Evolutionary conservation across 495 filamentous ascomycete genomes (phyloP).

Genomic region (Trichoderma virens): DNA sequence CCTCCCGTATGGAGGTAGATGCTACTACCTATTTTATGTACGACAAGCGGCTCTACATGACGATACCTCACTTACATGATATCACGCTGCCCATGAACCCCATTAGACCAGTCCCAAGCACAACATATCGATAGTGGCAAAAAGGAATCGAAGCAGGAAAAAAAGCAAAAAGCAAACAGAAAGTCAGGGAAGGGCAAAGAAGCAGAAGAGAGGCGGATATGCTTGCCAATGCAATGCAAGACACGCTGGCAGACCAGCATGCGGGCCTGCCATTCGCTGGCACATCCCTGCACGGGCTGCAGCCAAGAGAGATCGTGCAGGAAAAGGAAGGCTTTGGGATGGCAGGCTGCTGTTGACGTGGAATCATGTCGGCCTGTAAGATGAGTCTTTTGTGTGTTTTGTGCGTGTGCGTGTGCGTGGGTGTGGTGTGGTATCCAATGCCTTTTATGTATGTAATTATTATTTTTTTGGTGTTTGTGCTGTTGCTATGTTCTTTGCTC

Average conservation of each 20-base stretch:
- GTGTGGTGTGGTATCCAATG: too few relatives aligned
- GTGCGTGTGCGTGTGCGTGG: too few relatives aligned
- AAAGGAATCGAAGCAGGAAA: neutral
- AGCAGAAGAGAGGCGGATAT: neutral
- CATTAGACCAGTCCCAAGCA: too few relatives aligned
- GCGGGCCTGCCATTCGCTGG: neutral
- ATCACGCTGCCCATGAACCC: too few relatives aligned
- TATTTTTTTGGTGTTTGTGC: neutral
- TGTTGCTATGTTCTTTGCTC: neutral
- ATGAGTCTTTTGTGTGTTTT: neutral
- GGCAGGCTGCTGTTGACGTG: neutral
- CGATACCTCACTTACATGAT: too few relatives aligned
- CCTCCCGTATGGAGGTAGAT: too few relatives aligned
- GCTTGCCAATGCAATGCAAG: constrained; percentile 19
- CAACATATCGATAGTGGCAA: too few relatives aligned
- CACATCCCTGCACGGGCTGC: neutral
- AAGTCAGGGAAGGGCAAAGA: neutral
- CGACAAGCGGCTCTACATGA: too few relatives aligned
- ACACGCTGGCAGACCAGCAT: constrained; percentile 19
- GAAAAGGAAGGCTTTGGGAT: neutral
- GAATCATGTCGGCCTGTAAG: neutral
- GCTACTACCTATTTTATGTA: too few relatives aligned
- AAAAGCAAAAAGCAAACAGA: neutral
- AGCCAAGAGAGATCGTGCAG: constrained; percentile 1
- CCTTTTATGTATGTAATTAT: too few relatives aligned